Conservation (phyloP, 208 protist genomes). For the Dictyostelium gargantuum region DNA sequence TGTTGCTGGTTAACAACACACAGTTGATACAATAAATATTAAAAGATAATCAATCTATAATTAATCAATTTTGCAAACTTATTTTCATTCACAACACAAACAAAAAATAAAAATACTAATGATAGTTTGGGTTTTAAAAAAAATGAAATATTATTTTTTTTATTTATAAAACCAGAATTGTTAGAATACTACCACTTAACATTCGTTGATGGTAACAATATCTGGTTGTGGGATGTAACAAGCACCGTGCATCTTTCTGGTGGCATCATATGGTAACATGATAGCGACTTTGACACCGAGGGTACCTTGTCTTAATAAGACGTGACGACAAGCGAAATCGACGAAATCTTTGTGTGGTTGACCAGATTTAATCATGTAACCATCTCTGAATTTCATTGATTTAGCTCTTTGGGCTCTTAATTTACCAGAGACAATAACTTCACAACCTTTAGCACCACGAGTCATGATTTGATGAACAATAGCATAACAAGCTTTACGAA, state of each 20-base stretch:
- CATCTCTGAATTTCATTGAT: conserved; percentile 99
- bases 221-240: conserved; percentile 11
- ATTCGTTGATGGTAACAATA: neutral
- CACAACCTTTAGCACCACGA: conserved; percentile 97
- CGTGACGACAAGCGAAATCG: conserved; percentile 95
- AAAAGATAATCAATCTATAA: no score
- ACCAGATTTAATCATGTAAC: conserved; percentile 95
- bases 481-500: conserved; percentile 98
- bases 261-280: conserved; percentile 97
- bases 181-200: no score
- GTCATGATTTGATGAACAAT: conserved; percentile 99
- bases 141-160: no score
- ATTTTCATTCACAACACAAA: no score
- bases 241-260: conserved; percentile 74
- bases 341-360: conserved; percentile 94
- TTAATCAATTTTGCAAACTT: no score
- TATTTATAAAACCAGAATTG: no score
- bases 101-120: no score
- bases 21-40: no score
- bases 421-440: conserved; percentile 99
- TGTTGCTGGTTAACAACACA: no score
- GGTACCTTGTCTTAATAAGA: conserved; percentile 94
- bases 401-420: conserved; percentile 99
- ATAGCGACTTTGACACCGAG: conserved; percentile 98
- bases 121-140: no score